phyloP scores from a whole-genome alignment of 495 filamentous ascomycete species.

The Aspergillus ellipticus region DNA sequence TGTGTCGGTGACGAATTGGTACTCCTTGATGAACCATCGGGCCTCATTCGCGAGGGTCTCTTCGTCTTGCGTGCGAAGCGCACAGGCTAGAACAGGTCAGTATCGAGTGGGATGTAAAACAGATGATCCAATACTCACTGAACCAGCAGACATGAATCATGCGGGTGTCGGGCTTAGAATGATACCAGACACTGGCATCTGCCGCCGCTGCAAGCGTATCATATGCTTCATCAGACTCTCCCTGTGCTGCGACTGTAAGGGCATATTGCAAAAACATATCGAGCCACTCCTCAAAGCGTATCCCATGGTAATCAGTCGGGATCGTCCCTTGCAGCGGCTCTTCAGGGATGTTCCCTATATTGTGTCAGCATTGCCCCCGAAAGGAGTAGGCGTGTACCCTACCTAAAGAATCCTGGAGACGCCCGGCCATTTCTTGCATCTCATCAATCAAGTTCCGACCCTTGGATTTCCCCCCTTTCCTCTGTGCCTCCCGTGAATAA shows the following conservation, averaged over 20 bases:
- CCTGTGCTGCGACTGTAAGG: conserved; percentile 60
- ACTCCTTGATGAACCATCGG: conserved; percentile 83
- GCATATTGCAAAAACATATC: conserved; percentile 88
- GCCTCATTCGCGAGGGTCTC: conserved; percentile 60
- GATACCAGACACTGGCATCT: conserved; percentile 74
- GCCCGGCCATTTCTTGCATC: conserved; percentile 63
- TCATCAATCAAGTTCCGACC: conserved; percentile 46
- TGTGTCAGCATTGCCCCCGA: conserved; percentile 11
- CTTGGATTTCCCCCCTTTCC: conserved; percentile 35
- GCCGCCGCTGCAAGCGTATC: conserved; percentile 68
- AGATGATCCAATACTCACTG: conserved; percentile 41
- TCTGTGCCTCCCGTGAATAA: conserved; percentile 49
- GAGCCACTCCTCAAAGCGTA: conserved; percentile 78
- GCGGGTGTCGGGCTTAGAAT: conserved; percentile 60
- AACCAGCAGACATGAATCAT: conserved; percentile 79
- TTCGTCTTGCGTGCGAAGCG: conserved; percentile 73
- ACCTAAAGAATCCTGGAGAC: conserved; percentile 56
- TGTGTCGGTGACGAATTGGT: conserved; percentile 77
- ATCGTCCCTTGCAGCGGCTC: conserved; percentile 33
- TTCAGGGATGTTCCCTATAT: conserved; percentile 20
- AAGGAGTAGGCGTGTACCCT: conserved; percentile 19
- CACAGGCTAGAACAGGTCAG: conserved; percentile 57
- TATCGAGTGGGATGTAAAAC: conserved; percentile 13
- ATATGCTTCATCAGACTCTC: conserved; percentile 64
- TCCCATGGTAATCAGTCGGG: conserved; percentile 68